Evolutionary conservation across 2,329 filamentous ascomycete species (phyloP).

Genomic region (Colletotrichum kahawae): DNA sequence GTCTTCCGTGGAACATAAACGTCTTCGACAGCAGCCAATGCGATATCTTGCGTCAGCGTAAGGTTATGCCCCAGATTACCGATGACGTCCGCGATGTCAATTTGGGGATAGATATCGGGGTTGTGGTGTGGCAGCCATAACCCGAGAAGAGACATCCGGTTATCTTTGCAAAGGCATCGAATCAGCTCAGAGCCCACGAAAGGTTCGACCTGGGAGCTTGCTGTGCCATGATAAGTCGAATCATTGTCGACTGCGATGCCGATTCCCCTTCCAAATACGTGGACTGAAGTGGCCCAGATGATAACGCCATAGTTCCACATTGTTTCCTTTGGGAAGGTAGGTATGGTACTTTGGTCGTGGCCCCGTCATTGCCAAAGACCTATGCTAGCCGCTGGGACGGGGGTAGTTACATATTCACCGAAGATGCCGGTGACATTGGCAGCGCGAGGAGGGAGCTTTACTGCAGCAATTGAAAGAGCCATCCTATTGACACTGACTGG

Average conservation of each 20-base stretch:
- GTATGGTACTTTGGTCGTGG: conserved; percentile 1
- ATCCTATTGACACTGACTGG: not conserved
- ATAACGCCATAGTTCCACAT: conserved; percentile 6
- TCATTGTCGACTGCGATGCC: not conserved
- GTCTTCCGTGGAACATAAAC: not conserved
- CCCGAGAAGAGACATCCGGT: not conserved
- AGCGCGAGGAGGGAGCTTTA: not conserved
- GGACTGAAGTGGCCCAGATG: not conserved
- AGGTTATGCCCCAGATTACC: not conserved
- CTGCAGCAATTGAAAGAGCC: not conserved
- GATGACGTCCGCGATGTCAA: conserved; percentile 8
- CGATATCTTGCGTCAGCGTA: not conserved
- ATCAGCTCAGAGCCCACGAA: not conserved
- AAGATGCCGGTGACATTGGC: not conserved
- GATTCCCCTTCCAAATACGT: not conserved
- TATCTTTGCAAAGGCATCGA: not conserved
- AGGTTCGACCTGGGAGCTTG: not conserved
- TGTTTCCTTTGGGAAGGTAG: conserved; percentile 16
- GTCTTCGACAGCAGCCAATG: not conserved
- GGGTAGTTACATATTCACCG: not conserved
- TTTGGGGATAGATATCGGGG: not conserved
- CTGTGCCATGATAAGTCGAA: conserved; percentile 4
- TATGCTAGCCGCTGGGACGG: conserved; percentile 4
- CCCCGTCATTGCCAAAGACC: conserved; percentile 1
- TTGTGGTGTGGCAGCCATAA: conserved; percentile 1